Evolutionary conservation across 495 filamentous ascomycete species (phyloP), one percentile per base, ranked within the genome.

Genomic region (Oidiodendron maius): DNA sequence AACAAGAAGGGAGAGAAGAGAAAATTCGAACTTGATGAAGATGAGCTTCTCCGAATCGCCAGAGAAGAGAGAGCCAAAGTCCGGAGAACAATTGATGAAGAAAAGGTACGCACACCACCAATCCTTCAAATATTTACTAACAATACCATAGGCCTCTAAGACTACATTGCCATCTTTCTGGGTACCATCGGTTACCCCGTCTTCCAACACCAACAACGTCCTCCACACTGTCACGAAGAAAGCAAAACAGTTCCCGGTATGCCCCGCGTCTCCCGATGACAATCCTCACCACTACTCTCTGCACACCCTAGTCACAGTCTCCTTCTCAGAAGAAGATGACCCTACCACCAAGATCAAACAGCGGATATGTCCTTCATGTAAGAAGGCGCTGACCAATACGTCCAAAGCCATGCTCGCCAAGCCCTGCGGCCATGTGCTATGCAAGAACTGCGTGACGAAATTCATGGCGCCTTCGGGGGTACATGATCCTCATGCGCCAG

Each of bases 341-440:
- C 58, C 72, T 3, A 66, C 71, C 6, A 76, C 71, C 3, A 74
- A 72, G 21, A 63, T 69, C 8, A 53, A 69, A 8, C 71, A 74
- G 32, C 73, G 84, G 23, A 77, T 87, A 46, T 98, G 93, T 66
- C 93, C 93, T 0, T 84, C 85, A 43, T 98, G 93, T 67, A 84
- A 86, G 57, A 96, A 91, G 70, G 81, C 67, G 0, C 69, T 98
- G 21, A 83, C 74, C 53, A 97, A 97, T 63, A 76, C 83, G 4
- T 82, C 86, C 13, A 89, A 87, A 61, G 91, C 89, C 8, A 82
- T 87, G 65, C 70, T 98, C 10, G 86, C 89, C 2, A 93, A 90
- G 64, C 90, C 91, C 0, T 98, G 93, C 60, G 93, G 93, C 0
- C 93, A 98, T 58, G 89, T 97, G 3, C 71, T 96, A 5, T 98